Evolutionary conservation across 345 rosid genomes (phyloP).

Genomic region (Aethionema arabicum): DNA sequence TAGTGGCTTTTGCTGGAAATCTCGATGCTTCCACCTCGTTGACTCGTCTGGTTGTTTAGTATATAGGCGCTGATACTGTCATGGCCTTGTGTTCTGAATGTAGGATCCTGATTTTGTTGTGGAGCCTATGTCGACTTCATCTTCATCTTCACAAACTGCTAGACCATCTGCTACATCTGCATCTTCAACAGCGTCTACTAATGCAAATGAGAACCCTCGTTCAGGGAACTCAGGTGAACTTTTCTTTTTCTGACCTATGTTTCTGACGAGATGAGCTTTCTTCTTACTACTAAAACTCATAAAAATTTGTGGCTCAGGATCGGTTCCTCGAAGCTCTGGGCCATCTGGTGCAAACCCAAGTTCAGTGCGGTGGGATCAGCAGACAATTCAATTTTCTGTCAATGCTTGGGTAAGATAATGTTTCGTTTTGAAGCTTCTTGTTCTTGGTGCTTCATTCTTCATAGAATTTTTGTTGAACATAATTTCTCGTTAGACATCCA

Average conservation of each 20-base stretch:
- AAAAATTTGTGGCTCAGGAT: constrained; percentile 47
- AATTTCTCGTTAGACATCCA: not conserved
- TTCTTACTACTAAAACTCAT: constrained; percentile 6
- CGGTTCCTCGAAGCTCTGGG: constrained; percentile 60
- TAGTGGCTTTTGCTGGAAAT: not conserved
- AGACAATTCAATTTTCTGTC: constrained; percentile 91
- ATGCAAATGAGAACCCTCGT: constrained; percentile 53
- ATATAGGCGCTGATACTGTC: not conserved
- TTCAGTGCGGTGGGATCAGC: constrained; percentile 82
- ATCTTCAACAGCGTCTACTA: constrained; percentile 44
- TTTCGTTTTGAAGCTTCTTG: not conserved
- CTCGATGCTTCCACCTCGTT: not conserved
- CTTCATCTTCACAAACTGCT: constrained; percentile 61
- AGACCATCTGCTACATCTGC: constrained; percentile 61
- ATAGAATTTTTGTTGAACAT: not conserved
- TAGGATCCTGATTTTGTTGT: constrained; percentile 92
- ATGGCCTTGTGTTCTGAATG: constrained; percentile 23
- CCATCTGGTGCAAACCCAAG: constrained; percentile 55
- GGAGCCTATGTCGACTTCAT: constrained; percentile 71
- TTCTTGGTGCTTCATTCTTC: constrained; percentile 4
- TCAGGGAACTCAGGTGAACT: constrained; percentile 56
- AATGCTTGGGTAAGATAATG: constrained; percentile 83
- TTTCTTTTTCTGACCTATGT: not conserved
- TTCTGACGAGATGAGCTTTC: not conserved
- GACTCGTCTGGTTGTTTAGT: constrained; percentile 9